Conservation (phyloP, 306 rosid species). For the Vigna nakashimae region DNA sequence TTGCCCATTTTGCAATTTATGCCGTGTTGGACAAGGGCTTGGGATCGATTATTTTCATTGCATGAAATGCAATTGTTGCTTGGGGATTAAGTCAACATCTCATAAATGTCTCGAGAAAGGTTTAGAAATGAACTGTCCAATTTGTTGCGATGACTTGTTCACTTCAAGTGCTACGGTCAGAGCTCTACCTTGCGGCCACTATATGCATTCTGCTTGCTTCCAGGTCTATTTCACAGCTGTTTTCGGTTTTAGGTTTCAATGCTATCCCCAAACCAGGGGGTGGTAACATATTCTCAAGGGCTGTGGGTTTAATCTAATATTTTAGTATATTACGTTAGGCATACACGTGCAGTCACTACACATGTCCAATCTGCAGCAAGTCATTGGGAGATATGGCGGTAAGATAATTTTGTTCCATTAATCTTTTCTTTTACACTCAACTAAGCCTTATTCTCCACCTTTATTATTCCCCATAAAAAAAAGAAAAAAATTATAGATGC, state of each 20-base stretch:
- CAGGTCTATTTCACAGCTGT: slow-evolving; percentile 65
- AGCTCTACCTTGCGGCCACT: slow-evolving; percentile 95
- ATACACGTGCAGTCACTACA: slow-evolving; percentile 93
- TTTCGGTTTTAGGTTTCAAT: slow-evolving; percentile 28
- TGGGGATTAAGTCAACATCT: slow-evolving; percentile 80
- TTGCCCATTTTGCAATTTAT: slow-evolving; percentile 98
- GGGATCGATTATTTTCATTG: slow-evolving; percentile 96
- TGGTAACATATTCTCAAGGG: slow-evolving; percentile 14
- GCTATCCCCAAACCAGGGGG: neutral
- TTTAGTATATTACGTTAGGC: slow-evolving; percentile 65
- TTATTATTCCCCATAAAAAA: slow-evolving; percentile 23
- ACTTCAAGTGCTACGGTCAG: slow-evolving; percentile 96
- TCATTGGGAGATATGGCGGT: slow-evolving; percentile 99
- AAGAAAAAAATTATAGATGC: neutral
- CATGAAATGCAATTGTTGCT: slow-evolving; percentile 98
- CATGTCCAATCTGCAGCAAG: slow-evolving; percentile 98
- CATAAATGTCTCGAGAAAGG: slow-evolving; percentile 97
- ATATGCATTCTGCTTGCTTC: slow-evolving; percentile 99
- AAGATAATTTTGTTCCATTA: slow-evolving; percentile 47
- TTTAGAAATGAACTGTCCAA: slow-evolving; percentile 95
- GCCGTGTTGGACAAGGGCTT: slow-evolving; percentile 96
- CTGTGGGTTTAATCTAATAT: slow-evolving; percentile 45
- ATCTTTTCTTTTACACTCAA: slow-evolving; percentile 5
- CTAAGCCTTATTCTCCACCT: slow-evolving; percentile 13
- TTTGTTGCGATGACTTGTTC: slow-evolving; percentile 93